Conservation (phyloP, 106 monocot species). For the Phalaenopsis aphrodite region DNA sequence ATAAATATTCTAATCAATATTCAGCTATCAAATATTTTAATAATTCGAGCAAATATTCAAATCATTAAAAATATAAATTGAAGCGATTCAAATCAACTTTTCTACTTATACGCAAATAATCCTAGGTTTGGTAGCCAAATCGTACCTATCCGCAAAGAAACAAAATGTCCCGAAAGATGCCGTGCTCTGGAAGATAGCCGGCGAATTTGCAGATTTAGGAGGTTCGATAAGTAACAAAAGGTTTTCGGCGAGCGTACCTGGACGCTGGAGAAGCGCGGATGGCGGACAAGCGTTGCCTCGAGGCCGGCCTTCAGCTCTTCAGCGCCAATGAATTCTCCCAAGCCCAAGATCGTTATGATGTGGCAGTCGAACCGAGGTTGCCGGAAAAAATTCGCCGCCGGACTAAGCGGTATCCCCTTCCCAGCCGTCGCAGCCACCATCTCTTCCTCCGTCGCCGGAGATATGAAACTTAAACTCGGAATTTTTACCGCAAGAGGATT, state of each 20-base stretch:
- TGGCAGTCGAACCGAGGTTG: slow-evolving; percentile 13
- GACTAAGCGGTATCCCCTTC: slow-evolving; percentile 10
- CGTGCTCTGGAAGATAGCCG: too few species aligned
- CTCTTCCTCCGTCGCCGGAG: not conserved
- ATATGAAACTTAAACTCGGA: not conserved
- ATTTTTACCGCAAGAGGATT: not conserved
- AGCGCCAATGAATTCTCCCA: not conserved
- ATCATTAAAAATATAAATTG: too few species aligned
- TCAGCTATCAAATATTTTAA: too few species aligned
- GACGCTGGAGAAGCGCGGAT: slow-evolving; percentile 8
- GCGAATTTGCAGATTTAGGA: too few species aligned
- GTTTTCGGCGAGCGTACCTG: not conserved
- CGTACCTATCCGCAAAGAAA: too few species aligned
- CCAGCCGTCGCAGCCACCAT: not conserved
- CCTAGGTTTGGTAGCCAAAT: too few species aligned
- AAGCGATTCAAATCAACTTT: too few species aligned
- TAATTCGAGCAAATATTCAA: too few species aligned
- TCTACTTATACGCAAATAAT: too few species aligned
- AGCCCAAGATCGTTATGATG: slow-evolving; percentile 9
- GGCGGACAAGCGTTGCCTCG: slow-evolving; percentile 3
- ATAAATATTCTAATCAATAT: too few species aligned
- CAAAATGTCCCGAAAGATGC: too few species aligned
- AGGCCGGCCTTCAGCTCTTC: slow-evolving; percentile 7
- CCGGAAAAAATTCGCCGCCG: slow-evolving; percentile 14
- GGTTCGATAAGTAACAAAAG: too few species aligned